Conservation (phyloP, 108 stramenopile species). For the Seminavis robusta region DNA sequence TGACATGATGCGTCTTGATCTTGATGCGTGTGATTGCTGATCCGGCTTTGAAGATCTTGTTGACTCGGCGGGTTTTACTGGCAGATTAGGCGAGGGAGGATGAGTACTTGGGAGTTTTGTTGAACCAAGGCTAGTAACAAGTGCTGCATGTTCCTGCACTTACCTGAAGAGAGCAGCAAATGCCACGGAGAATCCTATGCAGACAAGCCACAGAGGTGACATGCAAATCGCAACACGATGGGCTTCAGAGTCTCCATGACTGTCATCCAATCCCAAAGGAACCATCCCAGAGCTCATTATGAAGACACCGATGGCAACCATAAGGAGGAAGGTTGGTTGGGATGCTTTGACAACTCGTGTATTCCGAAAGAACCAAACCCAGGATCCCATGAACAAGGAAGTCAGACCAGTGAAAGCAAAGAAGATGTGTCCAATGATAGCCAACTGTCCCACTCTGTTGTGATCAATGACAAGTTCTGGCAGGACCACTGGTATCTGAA, state of each 20-base stretch:
- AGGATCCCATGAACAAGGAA: background rate
- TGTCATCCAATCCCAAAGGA: constrained; percentile 41
- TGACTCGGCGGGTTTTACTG: constrained; percentile 45
- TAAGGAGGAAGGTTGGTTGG: constrained; percentile 49
- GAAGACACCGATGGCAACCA: constrained; percentile 42
- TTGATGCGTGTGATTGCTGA: background rate
- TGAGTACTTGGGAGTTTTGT: too few relatives aligned
- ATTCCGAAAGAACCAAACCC: background rate
- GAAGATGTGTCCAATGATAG: constrained; percentile 5
- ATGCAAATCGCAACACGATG: constrained; percentile 25
- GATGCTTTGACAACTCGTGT: constrained; percentile 22
- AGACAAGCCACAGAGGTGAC: constrained; percentile 36
- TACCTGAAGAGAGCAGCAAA: constrained; percentile 53
- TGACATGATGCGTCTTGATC: constrained; percentile 35
- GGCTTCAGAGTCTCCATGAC: constrained; percentile 21
- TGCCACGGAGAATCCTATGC: constrained; percentile 44
- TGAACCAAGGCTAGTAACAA: too few relatives aligned
- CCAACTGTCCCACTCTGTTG: constrained; percentile 20
- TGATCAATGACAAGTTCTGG: constrained; percentile 22
- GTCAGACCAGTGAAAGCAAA: constrained; percentile 9
- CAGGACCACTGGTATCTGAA: constrained; percentile 22
- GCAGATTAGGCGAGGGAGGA: too few relatives aligned
- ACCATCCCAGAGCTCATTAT: constrained; percentile 21
- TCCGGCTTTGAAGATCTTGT: constrained; percentile 10
- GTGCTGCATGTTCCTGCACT: too few relatives aligned